Evolutionary conservation across 495 filamentous ascomycete genomes (phyloP), one percentile per base, ranked within the genome.

Genomic region (Talaromyces ruber): DNA sequence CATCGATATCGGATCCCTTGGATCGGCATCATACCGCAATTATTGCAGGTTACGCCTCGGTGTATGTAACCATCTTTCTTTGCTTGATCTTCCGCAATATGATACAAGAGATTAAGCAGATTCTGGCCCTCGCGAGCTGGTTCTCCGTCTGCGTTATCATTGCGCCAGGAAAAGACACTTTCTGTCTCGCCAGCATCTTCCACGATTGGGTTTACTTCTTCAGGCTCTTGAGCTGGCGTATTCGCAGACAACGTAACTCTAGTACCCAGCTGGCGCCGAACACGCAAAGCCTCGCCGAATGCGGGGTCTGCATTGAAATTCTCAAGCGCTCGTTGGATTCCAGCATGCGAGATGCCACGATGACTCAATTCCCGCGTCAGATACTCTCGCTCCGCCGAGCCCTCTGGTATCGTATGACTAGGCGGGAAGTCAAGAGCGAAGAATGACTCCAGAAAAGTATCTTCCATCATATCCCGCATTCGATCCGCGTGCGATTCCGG

Each of bases 21-120:
- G 51, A 98, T 97, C 7, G 94, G 94, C 61, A 88, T 82, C 61
- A 85, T 82, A 34, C 86, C 86, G 66, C 94, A 98, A 62, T 83
- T 86, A 72, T 97, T 95, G 73, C 94, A 99, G 32, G 84, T 87
- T 58, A 95, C 91, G n/a, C 95, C 92, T 3, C 94, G 88, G 70
- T 99, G 94, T 28, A 96, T 88, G 69, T 93, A 96, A 16, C 91
- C 90, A 70, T 95, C 92, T 56, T 87, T 81, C 54, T 83, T 81
- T 4, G 90, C 87, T 61, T 92, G 89, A 63, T 96, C 88, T 68
- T 91, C 88, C 0, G 88, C 90, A n/a, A 92, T 89, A 39, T 87
- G 82, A 68, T 89, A 92, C 3, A 91, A 79, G 2, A 92, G 70
- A 57, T 82, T 87, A 28, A 91, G 83, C 61, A 91, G 77, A 59